A percentile compares a stretch with the other conserved stretches of the same genome.
Conservation (phyloP, 1,284 basidiomycete genomes). For the Ustilago loliicola region DNA sequence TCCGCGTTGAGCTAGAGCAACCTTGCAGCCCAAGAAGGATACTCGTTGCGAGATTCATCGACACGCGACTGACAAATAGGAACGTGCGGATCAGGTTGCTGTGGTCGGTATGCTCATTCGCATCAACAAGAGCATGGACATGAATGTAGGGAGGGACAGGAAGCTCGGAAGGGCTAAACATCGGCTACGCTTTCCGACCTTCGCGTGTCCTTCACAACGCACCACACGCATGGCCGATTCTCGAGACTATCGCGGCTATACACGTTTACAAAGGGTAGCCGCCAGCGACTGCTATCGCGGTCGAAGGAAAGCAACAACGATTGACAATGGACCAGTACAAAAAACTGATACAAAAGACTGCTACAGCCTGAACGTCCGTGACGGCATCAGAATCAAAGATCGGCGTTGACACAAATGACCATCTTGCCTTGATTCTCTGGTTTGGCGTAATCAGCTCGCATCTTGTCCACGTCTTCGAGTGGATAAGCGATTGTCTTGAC, state of each 20-base stretch:
- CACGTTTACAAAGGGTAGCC: neutral
- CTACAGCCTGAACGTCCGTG: too few species aligned
- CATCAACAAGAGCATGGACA: neutral
- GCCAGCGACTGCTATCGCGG: too few species aligned
- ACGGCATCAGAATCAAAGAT: constrained; percentile 6
- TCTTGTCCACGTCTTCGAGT: constrained; percentile 48
- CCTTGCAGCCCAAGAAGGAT: too few species aligned
- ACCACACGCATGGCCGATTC: neutral
- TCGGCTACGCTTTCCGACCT: constrained; percentile 17
- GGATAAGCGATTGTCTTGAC: constrained; percentile 46
- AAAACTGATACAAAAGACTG: too few species aligned
- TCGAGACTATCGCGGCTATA: neutral
- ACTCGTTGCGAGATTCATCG: neutral
- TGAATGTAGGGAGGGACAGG: neutral
- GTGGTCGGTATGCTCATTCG: neutral
- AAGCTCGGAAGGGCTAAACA: constrained; percentile 30
- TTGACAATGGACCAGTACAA: too few species aligned
- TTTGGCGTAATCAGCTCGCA: constrained; percentile 37
- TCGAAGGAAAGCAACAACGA: too few species aligned
- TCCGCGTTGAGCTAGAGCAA: neutral
- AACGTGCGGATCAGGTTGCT: neutral
- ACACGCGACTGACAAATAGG: neutral
- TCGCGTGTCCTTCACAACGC: neutral
- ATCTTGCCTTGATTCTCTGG: constrained; percentile 44
- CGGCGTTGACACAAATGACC: constrained; percentile 26